Evolutionary conservation across 2,329 filamentous ascomycete species (phyloP).

Genomic region (Hymenoscyphus repandus): DNA sequence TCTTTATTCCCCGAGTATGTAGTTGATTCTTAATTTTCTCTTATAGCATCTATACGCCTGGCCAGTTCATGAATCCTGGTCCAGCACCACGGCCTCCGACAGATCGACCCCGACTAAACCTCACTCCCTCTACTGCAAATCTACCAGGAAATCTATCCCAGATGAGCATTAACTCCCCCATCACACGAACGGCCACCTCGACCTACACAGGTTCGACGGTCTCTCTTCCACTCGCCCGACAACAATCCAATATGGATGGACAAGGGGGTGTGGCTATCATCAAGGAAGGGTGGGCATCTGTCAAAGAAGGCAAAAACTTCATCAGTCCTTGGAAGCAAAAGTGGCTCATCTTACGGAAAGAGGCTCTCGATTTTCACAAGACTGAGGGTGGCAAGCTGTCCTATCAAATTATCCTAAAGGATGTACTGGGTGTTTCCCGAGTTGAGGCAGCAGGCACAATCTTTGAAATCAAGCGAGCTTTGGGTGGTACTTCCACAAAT

Average conservation of each 20-base stretch:
- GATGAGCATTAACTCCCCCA: slow-evolving; percentile 66
- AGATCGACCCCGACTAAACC: slow-evolving; percentile 74
- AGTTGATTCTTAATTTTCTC: slow-evolving; percentile 4
- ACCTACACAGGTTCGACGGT: slow-evolving; percentile 69
- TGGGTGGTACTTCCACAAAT: slow-evolving; percentile 63
- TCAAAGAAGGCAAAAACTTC: slow-evolving; percentile 87
- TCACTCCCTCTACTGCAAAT: slow-evolving; percentile 68
- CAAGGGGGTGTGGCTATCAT: slow-evolving; percentile 66
- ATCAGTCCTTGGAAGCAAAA: slow-evolving; percentile 86
- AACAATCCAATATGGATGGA: slow-evolving; percentile 50
- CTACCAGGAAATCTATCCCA: slow-evolving; percentile 74
- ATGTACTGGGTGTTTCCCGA: slow-evolving; percentile 84
- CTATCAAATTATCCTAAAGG: slow-evolving; percentile 78
- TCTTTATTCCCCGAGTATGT: not conserved
- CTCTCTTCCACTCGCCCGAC: slow-evolving; percentile 62
- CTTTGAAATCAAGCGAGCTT: slow-evolving; percentile 82
- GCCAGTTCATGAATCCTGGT: slow-evolving; percentile 92
- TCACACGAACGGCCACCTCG: slow-evolving; percentile 59
- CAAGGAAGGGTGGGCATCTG: slow-evolving; percentile 76
- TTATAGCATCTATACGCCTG: slow-evolving; percentile 50
- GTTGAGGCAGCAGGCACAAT: slow-evolving; percentile 89
- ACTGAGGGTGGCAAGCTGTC: slow-evolving; percentile 80
- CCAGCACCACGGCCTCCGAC: slow-evolving; percentile 86
- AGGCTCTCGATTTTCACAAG: slow-evolving; percentile 92
- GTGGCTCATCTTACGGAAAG: slow-evolving; percentile 86